phyloP scores from a whole-genome alignment of 2,329 filamentous ascomycete genomes.

The Penicillium paneum region DNA sequence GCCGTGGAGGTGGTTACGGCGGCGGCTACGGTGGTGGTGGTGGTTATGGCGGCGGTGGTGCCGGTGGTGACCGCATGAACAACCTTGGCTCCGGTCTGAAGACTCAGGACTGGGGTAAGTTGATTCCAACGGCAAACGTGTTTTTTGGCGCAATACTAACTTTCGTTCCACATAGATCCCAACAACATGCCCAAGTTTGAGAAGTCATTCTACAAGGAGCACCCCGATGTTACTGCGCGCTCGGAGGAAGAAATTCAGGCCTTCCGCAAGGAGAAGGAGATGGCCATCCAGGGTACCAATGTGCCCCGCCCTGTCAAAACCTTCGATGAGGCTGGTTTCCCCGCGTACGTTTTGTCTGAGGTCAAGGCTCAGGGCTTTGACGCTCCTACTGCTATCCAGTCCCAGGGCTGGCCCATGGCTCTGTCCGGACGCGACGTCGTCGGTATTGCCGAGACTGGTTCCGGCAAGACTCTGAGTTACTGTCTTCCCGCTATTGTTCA shows the following conservation, averaged over 20 bases:
- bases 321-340: slow-evolving; percentile 97
- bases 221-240: slow-evolving; percentile 71
- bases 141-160: slow-evolving; percentile 23
- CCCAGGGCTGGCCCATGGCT: slow-evolving; percentile 98
- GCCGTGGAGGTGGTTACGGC: slow-evolving; percentile 28
- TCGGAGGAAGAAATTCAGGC: slow-evolving; percentile 76
- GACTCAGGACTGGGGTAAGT: slow-evolving; percentile 82
- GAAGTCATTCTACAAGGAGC: slow-evolving; percentile 99
- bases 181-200: slow-evolving; percentile 87
- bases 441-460: slow-evolving; percentile 98
- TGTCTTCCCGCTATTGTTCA: slow-evolving; percentile 97
- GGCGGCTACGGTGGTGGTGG: slow-evolving; percentile 30
- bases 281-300: slow-evolving; percentile 73
- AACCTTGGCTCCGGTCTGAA: slow-evolving; percentile 84
- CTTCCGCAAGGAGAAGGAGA: slow-evolving; percentile 81
- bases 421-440: slow-evolving; percentile 96
- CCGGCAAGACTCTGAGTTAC: slow-evolving; percentile 98
- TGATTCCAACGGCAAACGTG: not conserved
- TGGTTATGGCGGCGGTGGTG: slow-evolving; percentile 52
- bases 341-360: slow-evolving; percentile 94
- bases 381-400: slow-evolving; percentile 92
- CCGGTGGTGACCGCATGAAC: slow-evolving; percentile 89
- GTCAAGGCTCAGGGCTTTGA: slow-evolving; percentile 97
- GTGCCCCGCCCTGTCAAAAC: slow-evolving; percentile 93
- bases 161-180: slow-evolving; percentile 57